phyloP scores from a whole-genome alignment of 1,284 basidiomycete genomes.

The Flammula alnicola region DNA sequence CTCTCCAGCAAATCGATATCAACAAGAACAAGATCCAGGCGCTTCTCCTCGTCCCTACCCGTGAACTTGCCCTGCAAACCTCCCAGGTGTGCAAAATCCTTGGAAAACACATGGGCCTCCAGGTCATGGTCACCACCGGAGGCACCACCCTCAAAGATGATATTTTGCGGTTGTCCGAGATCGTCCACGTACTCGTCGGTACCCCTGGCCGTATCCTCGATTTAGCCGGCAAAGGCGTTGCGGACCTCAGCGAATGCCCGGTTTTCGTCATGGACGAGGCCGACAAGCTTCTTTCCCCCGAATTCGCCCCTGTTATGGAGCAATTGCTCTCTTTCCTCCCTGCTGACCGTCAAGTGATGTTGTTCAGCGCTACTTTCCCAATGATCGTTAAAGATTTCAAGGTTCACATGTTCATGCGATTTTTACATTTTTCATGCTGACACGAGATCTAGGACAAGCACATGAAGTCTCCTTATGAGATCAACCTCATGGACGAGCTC shows the following conservation, averaged over 20 bases:
- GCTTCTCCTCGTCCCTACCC: slow-evolving; percentile 91
- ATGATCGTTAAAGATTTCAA: slow-evolving; percentile 99
- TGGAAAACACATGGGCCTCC: slow-evolving; percentile 93
- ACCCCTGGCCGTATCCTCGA: slow-evolving; percentile 97
- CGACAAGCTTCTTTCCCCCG: slow-evolving; percentile 96
- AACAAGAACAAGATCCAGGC: slow-evolving; percentile 92
- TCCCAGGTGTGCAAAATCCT: slow-evolving; percentile 97
- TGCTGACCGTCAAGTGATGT: slow-evolving; percentile 92
- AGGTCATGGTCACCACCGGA: slow-evolving; percentile 99
- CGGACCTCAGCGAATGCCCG: slow-evolving; percentile 92
- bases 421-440: neutral
- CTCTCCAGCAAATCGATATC: slow-evolving; percentile 92
- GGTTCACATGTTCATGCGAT: slow-evolving; percentile 45
- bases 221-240: slow-evolving; percentile 91
- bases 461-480: slow-evolving; percentile 96
- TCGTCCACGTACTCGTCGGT: slow-evolving; percentile 95
- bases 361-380: slow-evolving; percentile 99
- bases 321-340: slow-evolving; percentile 90
- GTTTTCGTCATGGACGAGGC: slow-evolving; percentile 99
- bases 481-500: slow-evolving; percentile 99
- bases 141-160: slow-evolving; percentile 98
- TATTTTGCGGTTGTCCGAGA: slow-evolving; percentile 89
- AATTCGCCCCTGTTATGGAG: slow-evolving; percentile 99
- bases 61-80: slow-evolving; percentile 95
- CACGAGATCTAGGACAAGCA: slow-evolving; percentile 82